Evolutionary conservation across 2,329 filamentous ascomycete species (phyloP).

Genomic region (Botrytis byssoidea): DNA sequence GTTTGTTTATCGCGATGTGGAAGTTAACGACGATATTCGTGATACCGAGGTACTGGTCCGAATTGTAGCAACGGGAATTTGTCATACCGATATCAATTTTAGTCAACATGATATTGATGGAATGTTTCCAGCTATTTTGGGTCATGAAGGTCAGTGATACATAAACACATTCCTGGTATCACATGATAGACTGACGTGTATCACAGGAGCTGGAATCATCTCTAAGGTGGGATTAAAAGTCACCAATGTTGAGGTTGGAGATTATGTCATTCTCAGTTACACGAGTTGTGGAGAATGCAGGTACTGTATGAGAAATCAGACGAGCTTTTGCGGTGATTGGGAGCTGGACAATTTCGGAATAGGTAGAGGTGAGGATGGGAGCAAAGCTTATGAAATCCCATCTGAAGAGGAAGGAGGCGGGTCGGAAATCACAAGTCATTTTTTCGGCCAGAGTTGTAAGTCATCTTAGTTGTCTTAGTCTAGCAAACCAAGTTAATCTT

Average conservation of each 20-base stretch:
- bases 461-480: neutral
- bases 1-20: conserved; percentile 11
- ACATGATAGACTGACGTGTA: neutral
- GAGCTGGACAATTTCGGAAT: conserved; percentile 33
- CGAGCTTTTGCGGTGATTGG: conserved; percentile 37
- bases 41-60: conserved; percentile 40
- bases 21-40: conserved; percentile 26
- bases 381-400: conserved; percentile 24
- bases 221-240: conserved; percentile 26
- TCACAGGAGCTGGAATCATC: conserved; percentile 28
- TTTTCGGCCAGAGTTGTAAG: conserved; percentile 39
- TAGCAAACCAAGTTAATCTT: neutral
- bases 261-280: conserved; percentile 41
- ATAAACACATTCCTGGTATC: neutral
- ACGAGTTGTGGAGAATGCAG: conserved; percentile 39
- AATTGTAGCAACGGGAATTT: conserved; percentile 41
- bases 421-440: conserved; percentile 34
- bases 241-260: conserved; percentile 21
- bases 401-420: conserved; percentile 20
- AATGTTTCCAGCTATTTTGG: conserved; percentile 36
- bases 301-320: conserved; percentile 35
- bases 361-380: conserved; percentile 25
- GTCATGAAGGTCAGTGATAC: conserved; percentile 35
- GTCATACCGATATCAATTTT: conserved; percentile 33
- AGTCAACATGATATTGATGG: conserved; percentile 24